Evolutionary conservation across 164 flowering plant species (phyloP).

Genomic region (Vitis rupestris): DNA sequence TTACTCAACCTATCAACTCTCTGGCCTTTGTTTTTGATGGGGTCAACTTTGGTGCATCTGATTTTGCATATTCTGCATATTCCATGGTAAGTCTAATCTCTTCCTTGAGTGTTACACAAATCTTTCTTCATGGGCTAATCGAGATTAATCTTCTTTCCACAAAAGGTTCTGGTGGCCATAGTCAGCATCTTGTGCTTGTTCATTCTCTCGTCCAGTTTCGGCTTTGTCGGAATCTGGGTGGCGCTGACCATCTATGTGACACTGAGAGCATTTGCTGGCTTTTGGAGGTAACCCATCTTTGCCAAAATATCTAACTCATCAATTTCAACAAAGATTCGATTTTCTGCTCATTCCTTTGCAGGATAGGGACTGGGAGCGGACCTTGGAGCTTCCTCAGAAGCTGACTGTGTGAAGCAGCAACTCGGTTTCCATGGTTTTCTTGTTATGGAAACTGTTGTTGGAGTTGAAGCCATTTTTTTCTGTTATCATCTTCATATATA

Average conservation of each 20-base stretch:
- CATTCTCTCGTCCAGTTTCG: constrained; percentile 50
- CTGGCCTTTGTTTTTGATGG: constrained; percentile 95
- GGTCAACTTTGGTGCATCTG: constrained; percentile 92
- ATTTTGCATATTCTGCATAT: constrained; percentile 77
- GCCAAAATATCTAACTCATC: not conserved
- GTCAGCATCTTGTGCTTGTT: constrained; percentile 62
- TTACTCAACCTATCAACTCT: constrained; percentile 82
- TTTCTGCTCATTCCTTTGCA: constrained; percentile 20
- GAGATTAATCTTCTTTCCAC: constrained; percentile 10
- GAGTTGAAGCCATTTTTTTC: no score
- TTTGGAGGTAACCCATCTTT: constrained; percentile 59
- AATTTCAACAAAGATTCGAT: not conserved
- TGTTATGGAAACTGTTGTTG: no score
- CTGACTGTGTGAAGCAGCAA: not conserved
- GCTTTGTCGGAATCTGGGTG: constrained; percentile 84
- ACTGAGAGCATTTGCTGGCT: constrained; percentile 65
- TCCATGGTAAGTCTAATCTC: constrained; percentile 63
- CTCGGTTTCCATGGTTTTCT: no score
- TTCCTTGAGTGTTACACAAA: not conserved
- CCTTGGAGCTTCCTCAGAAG: constrained; percentile 58
- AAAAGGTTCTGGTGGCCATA: constrained; percentile 71
- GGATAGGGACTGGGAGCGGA: constrained; percentile 68
- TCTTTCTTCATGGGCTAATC: constrained; percentile 5
- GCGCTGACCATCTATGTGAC: constrained; percentile 83
- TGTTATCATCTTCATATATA: no score